Evolutionary conservation across 148 eudicot genomes (phyloP), one percentile per base, ranked within the genome.

Genomic region (Dianthus caryophyllus): DNA sequence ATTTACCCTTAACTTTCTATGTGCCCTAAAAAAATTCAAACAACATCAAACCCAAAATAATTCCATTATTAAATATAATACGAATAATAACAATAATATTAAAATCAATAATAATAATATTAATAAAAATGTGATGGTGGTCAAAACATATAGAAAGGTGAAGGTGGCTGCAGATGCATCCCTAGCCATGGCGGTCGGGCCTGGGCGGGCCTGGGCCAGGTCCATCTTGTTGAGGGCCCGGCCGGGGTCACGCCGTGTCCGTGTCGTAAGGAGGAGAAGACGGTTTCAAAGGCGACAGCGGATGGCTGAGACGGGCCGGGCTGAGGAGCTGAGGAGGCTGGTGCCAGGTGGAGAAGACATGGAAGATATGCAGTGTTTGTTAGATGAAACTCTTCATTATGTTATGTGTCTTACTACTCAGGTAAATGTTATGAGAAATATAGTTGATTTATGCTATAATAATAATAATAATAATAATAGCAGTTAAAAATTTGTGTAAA

Each of bases 341-440:
- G 93, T 91, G 9, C 97, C 97, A 0, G 97, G 97, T 2, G 96
- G 93, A 2, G 83, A 85, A 56, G 78, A 18, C 18, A 82, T 91
- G 96, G 85, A 82, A 0, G 57, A 53, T 67, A 20, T 73, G 51
- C 67, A 65, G 9, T 73, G 78, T 25, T 74, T 91, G 80, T 76
- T 91, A 72, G 85, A 76, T 70, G 97, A 91, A 70, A 87, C 97
- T 51, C 84, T 85, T 46, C 88, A 91, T 74, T 91, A 91, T 61
- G 75, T 88, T 10, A 80, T 79, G 84, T 88, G 96, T 75, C 90
- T 91, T 50, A 53, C 77, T 33, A 79, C 81, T 9, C 97, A 91
- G 84, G 96, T 91, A 76, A 72, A 84, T 62, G 86, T 84, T 61
- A 91, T 91, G 97, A 83, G 77, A 73, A 69, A 60, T 67, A 79